Evolutionary conservation across 225 moss, liverwort and hornwort species (phyloP), one percentile per base, ranked within the genome.

Genomic region (Bryum argenteum): DNA sequence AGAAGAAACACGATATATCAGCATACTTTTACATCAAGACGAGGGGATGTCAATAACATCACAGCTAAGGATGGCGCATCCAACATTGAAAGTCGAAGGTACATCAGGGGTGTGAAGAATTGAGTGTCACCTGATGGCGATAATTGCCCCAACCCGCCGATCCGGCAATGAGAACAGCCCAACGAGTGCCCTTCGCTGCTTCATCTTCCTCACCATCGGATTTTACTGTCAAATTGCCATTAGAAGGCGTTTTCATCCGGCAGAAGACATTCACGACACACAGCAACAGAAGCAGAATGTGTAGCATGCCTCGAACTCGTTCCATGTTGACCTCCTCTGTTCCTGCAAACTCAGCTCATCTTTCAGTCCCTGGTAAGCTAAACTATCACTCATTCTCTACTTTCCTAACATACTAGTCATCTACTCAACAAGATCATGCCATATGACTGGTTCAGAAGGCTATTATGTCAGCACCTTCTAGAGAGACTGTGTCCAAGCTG

Each of bases 111-210:
- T n/a, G n/a, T n/a, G n/a, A n/a, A n/a, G n/a, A n/a, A n/a, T n/a
- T n/a, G n/a, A n/a, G n/a, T 66, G 57, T 57, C 8, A 80, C 84
- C 84, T 84, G 84, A 60, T 84, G 84, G 37, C 86, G 86, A 58
- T 86, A 86, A 51, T 86, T 86, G 50, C 69, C 55, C 15, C 83
- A 86, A 14, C 37, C 69, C 10, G 77, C 67, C 5, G 86, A 86
- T 57, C 86, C 82, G 19, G 86, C 86, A 72, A 86, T 69, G 15
- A 86, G 75, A 75, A 86, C n/a, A 22, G 85, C 85, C 85, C 85
- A 86, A 15, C 77, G 71, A 58, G 67, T 71, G 42, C 82, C 82
- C 41, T 38, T 23, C 47, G 63, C 43, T 6, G 40, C n/a, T 52
- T 79, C 33, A 14, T 43, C 77, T 61, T 77, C 77, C 28, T 62